Base-by-base conservation (phyloP, 2,329 filamentous ascomycete genomes). In the Neophaeococcomyces aloes region DNA sequence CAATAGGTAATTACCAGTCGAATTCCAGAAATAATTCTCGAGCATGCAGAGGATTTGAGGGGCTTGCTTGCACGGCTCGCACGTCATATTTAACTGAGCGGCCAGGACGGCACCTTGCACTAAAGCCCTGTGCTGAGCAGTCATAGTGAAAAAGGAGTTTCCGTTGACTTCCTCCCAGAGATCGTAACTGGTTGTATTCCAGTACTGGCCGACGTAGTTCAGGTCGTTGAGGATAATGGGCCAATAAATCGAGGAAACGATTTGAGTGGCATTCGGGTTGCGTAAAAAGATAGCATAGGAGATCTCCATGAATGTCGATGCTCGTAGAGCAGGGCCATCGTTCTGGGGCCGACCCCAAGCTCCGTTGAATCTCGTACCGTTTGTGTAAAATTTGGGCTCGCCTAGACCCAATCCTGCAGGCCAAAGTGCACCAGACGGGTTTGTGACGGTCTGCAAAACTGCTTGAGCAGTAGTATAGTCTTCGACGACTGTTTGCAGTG, bases 131-230 rank as follows among this genome's bases (percentile, higher is more conserved):
- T 88, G 77, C 47, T 83, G 77, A 29, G 74, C 72, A 4, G 76
- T 74, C 19, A 79, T 67, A 2, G 84, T 88, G 64, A 88, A 91
- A 67, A 87, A 89, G 1, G 83, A 86, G 27, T 75, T 79, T 37
- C 83, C 81, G 19, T 70, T 67, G 17, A 87, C 75, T 62, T 89
- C 84, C 29, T 89, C 84, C 84, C 84, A 89, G 7, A 89, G 70
- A 59, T 89, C 58, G 57, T 21, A 40, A 30, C 29, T 30, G 30
- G 31, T 45, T 5, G 31, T 37, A 13, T 74, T 76, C 77, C 81
- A 85, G 65, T 85, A 84, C 56, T 85, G 76, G 1, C 78, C 72
- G 5, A 84, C 76, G 51, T 88, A 89, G 34, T 70, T 70, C 30
- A 91, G 69, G 54, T 89, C 85, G 52, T 86, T 88, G 42, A 72